phyloP scores from a whole-genome alignment of 2,329 filamentous ascomycete species.

The Apiospora sp. region DNA sequence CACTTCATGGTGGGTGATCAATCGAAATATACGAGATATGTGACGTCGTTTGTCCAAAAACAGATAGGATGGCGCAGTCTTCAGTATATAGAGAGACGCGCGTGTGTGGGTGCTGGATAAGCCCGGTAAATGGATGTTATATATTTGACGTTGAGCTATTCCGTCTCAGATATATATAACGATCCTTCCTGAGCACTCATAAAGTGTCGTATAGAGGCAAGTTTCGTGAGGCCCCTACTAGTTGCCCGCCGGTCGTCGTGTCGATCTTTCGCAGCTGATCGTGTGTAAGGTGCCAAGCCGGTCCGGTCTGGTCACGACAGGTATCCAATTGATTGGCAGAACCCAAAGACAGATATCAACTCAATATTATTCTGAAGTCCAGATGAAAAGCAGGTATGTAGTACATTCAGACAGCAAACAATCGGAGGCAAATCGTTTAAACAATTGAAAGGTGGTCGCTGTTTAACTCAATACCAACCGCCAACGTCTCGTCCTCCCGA shows the following conservation, averaged over 20 bases:
- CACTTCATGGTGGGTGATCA: constrained; percentile 26
- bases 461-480: background rate
- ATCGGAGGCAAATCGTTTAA: background rate
- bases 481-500: background rate
- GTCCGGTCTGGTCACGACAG: background rate
- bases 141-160: background rate
- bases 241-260: background rate
- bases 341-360: background rate
- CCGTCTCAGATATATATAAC: background rate
- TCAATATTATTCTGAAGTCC: background rate
- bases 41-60: background rate
- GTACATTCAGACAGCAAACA: background rate
- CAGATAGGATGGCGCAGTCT: background rate
- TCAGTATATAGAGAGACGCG: background rate
- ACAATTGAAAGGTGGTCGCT: background rate
- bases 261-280: background rate
- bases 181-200: background rate
- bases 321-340: background rate
- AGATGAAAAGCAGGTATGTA: background rate
- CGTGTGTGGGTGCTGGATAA: background rate
- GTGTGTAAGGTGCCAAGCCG: background rate
- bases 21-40: background rate
- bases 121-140: background rate
- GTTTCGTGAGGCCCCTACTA: background rate
- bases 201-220: background rate